These are phyloP conservation scores for Aspergillus sp. DNA, from an alignment of 2,329 filamentous ascomycete species.

Conservation along the genomic window DNA sequence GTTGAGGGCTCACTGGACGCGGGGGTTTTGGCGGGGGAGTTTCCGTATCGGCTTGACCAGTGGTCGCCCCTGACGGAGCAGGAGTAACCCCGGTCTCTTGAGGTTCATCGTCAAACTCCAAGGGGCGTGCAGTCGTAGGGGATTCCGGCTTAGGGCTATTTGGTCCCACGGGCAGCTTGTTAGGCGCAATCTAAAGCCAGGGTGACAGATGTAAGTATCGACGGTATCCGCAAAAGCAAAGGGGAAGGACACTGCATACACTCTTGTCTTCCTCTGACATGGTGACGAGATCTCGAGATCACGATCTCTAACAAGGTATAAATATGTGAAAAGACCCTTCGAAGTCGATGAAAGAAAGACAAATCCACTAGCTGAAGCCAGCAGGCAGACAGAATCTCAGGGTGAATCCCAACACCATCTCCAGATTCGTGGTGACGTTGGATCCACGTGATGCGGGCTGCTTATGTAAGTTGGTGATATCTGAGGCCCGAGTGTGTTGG, in stretches of 20 bases:
- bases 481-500: too few species aligned
- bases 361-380: constrained; percentile 2
- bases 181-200: constrained; percentile 19
- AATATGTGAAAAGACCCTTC: too few species aligned
- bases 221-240: constrained; percentile 1
- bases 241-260: constrained; percentile 16
- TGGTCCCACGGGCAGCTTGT: constrained; percentile 25
- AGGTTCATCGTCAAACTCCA: constrained; percentile 52
- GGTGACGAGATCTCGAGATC: constrained; percentile 5
- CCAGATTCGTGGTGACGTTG: constrained; percentile 1
- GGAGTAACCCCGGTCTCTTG: constrained; percentile 34
- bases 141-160: constrained; percentile 40
- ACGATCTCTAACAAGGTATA: not conserved
- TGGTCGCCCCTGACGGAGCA: constrained; percentile 15
- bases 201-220: constrained; percentile 14
- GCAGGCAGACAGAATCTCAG: constrained; percentile 17
- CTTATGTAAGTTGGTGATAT: not conserved
- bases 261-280: constrained; percentile 34
- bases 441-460: constrained; percentile 1
- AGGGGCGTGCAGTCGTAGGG: constrained; percentile 47
- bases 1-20: constrained; percentile 67
- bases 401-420: not conserved
- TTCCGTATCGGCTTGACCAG: constrained; percentile 21
- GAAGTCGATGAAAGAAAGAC: too few species aligned
- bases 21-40: constrained; percentile 70